Percentiles rank a stretch among this genome's conserved stretches.
Conservation (phyloP, 352 stramenopile genomes). For the Pythium graminicola region DNA sequence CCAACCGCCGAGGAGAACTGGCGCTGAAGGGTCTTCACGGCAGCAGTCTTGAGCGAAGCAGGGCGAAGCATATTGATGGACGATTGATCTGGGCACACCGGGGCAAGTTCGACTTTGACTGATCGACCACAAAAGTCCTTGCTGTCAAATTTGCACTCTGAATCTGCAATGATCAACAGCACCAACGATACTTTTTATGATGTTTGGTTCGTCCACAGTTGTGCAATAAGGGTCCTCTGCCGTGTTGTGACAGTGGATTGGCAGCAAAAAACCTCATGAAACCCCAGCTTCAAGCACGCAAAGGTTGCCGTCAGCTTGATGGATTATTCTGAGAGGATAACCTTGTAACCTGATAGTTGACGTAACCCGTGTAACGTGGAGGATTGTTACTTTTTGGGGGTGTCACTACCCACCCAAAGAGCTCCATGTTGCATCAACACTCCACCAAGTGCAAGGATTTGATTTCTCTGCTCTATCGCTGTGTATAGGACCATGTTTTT, state of each 20-base stretch:
- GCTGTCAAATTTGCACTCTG: neutral
- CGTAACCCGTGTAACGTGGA: no score
- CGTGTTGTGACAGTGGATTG: constrained; percentile 11
- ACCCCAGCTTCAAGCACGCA: constrained; percentile 15
- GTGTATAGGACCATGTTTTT: constrained; percentile 48
- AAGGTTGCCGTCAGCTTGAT: neutral
- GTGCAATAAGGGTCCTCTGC: constrained; percentile 1
- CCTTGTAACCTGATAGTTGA: no score
- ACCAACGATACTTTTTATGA: neutral
- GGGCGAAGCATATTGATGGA: constrained; percentile 23
- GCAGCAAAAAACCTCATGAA: constrained; percentile 22
- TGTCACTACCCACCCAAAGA: neutral
- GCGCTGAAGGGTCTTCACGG: constrained; percentile 30
- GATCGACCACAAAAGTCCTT: neutral
- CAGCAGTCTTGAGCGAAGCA: constrained; percentile 20
- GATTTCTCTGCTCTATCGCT: neutral
- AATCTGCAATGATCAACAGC: constrained; percentile 7
- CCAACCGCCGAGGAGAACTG: constrained; percentile 35
- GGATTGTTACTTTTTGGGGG: no score
- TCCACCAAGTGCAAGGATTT: neutral
- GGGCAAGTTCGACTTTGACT: constrained; percentile 13
- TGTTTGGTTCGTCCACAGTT: constrained; percentile 23
- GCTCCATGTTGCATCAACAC: constrained; percentile 16
- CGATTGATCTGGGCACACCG: neutral
- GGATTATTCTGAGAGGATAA: neutral